Evolutionary conservation across 345 rosid genomes (phyloP), one percentile per base, ranked within the genome.

Genomic region (Gossypium raimondii): DNA sequence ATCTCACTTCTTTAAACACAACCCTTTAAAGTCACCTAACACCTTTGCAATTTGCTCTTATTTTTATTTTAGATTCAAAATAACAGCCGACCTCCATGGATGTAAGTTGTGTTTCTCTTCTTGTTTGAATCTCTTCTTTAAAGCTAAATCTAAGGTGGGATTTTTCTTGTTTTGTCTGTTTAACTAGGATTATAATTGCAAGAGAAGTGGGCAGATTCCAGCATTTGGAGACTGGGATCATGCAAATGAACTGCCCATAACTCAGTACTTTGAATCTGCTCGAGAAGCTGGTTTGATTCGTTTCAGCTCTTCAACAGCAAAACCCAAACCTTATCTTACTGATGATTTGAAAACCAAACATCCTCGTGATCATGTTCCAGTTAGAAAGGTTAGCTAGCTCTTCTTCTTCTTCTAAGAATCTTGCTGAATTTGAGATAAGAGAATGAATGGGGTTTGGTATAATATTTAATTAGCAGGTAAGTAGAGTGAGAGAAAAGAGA

Each of bases 241-340:
- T 9, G 90, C 97, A 50, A 90, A 87, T 66, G 91, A 94, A 25
- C 55, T 90, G 78, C 98, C 98, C 43, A 92, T 94, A 63, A 94
- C 98, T 53, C 97, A 90, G 84, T 94, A 94, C 76, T 94, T 94
- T 27, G 98, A 94, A 81, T 77, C 85, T 69, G 93, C 98, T 60
- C 86, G 97, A 78, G 93, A 92, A 75, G 97, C 97, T 57, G 98
- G 98, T 55, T 78, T 94, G 72, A 67, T 87, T 45, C 87, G 91
- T 59, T 82, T 78, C 79, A 84, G 85, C 60, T 82, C 86, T 53
- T 89, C 92, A 48, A 85, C 90, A 6, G 92, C 89, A 7, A 92
- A 88, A 64, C 84, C 87, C 9, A 86, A 78, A 51, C 88, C 74
- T 10, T 68, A 52, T 52, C 25, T 48, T 16, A 77, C 85, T 38